Evolutionary conservation across 805 yeast genomes (phyloP).

Genomic region (Suhomyces emberorum): DNA sequence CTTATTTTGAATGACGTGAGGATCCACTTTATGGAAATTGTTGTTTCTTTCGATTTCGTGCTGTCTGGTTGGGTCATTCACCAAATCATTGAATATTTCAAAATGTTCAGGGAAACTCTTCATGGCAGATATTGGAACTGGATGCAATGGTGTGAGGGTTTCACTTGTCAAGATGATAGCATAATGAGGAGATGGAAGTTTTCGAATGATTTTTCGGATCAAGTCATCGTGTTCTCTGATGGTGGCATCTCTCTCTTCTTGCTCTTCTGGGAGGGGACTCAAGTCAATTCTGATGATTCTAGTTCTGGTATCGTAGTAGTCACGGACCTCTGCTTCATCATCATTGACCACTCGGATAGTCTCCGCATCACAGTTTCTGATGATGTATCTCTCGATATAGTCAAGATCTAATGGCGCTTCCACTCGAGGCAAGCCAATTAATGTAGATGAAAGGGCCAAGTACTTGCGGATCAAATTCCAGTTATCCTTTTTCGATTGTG

Average conservation of each 20-base stretch:
- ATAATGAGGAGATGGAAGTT: slow-evolving; percentile 70
- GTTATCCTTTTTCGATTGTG: slow-evolving; percentile 25
- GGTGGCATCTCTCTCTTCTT: slow-evolving; percentile 20
- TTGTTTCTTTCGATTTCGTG: slow-evolving; percentile 56
- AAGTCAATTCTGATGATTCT: slow-evolving; percentile 62
- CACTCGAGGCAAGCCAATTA: slow-evolving; percentile 56
- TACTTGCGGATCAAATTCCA: slow-evolving; percentile 52
- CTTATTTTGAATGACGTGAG: slow-evolving; percentile 21
- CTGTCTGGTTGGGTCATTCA: slow-evolving; percentile 48
- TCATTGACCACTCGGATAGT: slow-evolving; percentile 34
- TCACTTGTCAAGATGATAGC: slow-evolving; percentile 54
- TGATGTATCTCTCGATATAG: slow-evolving; percentile 39
- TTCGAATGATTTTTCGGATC: slow-evolving; percentile 56
- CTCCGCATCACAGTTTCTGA: slow-evolving; percentile 52
- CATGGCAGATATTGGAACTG: slow-evolving; percentile 29
- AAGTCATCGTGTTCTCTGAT: slow-evolving; percentile 43
- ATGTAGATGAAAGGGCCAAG: slow-evolving; percentile 55
- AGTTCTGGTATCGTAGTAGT: slow-evolving; percentile 59
- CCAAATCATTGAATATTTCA: slow-evolving; percentile 54
- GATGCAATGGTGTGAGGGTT: slow-evolving; percentile 22
- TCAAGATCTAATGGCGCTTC: slow-evolving; percentile 41
- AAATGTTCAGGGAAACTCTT: slow-evolving; percentile 28
- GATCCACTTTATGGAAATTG: slow-evolving; percentile 28
- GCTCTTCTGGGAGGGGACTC: slow-evolving; percentile 39
- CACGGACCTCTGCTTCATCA: slow-evolving; percentile 45